Base-by-base conservation (phyloP, 2,329 filamentous ascomycete genomes). In the Cercospora sp. region DNA sequence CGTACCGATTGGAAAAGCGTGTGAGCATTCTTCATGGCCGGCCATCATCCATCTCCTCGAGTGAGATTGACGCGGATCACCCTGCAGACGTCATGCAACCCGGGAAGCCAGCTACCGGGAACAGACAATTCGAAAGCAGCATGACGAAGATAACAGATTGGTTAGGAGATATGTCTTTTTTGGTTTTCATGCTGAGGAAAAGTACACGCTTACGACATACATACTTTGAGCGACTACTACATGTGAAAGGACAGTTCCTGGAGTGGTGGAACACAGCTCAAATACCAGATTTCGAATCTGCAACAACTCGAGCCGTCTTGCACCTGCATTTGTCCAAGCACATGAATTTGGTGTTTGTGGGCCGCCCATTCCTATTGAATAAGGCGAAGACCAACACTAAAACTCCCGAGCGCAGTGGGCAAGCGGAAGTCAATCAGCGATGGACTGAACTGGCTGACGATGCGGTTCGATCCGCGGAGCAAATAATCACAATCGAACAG, bases 11-110 rank as follows among this genome's bases (percentile, higher is more conserved):
- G 28, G 86, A 88, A 70, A 85, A 85, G 84, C 85, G 85, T 55
- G 84, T 88, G 34, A 84, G 85, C 49, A 86, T 86, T 60, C 82
- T 87, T 40, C 85, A 88, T 68, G 85, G 85, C 40, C 80, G 86
- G 6, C 85, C 86, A 6, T 78, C 82, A n/a, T 87, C 86, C 2
- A 82, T 87, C 49, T 79, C 82, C 3, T 81, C 82, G 43, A 78
- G 80, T 10, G 85, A 87, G 68, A 82, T 88, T 18, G 86, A 88
- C 71, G 84, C 83, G 2, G 83, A 85, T 24, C 76, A 85, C 63
- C 86, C 86, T 2, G 62, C 75, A 77, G 65, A 79, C 75, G 5
- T 30, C 60, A 32, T 49, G 34, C 45, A 34, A 10, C 49, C 34
- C 21, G 30, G 40, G 51, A 21, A 55, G 16, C n/a, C 60, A 34